These are phyloP conservation scores for Aspergillus sp. DNA, from an alignment of 2,329 filamentous ascomycete genomes.

Conservation along the genomic window DNA sequence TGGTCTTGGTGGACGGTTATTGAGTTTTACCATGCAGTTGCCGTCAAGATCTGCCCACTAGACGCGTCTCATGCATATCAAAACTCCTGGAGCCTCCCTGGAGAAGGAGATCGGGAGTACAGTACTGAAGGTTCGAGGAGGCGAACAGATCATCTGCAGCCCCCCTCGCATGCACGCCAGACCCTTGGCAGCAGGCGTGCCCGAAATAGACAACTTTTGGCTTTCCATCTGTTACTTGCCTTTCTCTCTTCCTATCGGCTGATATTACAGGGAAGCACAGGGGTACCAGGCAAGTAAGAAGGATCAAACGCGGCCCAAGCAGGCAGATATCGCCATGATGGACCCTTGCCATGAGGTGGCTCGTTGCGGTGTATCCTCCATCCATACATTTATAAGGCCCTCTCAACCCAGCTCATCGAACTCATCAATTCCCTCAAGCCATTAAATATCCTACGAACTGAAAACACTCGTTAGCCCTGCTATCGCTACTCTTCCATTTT, in stretches of 20 bases:
- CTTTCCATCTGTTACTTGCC: neutral
- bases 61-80: slow-evolving; percentile 4
- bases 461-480: neutral
- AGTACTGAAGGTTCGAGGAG: neutral
- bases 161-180: slow-evolving; percentile 17
- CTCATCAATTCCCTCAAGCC: slow-evolving; percentile 1
- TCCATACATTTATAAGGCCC: slow-evolving; percentile 10
- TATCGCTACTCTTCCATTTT: neutral
- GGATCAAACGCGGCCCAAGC: slow-evolving; percentile 5
- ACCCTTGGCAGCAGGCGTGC: slow-evolving; percentile 6
- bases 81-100: slow-evolving; percentile 2
- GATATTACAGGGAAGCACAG: neutral
- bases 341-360: slow-evolving; percentile 2
- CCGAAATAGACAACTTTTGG: slow-evolving; percentile 10
- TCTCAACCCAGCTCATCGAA: neutral
- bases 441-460: neutral
- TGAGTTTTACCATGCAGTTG: neutral
- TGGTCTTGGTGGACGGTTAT: neutral
- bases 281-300: neutral
- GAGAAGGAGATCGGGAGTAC: neutral
- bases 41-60: neutral
- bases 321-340: neutral
- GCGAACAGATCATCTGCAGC: slow-evolving; percentile 14
- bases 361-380: slow-evolving; percentile 11
- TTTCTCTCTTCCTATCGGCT: neutral